phyloP scores from a whole-genome alignment of 768 basidiomycete genomes.

The Tephrocybe sp. region DNA sequence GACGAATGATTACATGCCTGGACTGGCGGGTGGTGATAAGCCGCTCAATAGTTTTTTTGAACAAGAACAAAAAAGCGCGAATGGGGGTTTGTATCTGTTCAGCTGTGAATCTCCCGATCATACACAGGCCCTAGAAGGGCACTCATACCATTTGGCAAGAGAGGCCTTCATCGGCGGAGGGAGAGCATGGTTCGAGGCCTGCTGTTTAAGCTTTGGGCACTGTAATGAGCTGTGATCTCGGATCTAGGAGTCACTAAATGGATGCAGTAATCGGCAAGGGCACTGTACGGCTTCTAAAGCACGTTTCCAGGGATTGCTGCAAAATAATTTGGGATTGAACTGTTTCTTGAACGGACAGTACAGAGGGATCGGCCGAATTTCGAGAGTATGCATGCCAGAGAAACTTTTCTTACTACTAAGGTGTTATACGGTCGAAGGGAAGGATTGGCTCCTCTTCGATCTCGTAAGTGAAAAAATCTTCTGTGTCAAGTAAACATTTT shows the following conservation, averaged over 20 bases:
- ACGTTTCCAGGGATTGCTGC: conserved; percentile 1
- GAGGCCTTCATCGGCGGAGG: background rate
- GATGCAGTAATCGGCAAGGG: background rate
- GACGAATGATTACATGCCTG: background rate
- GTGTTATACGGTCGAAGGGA: background rate
- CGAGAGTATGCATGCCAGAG: background rate
- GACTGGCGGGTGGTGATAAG: conserved; percentile 1
- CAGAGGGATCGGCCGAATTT: background rate
- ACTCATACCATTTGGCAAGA: no score
- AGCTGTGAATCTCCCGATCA: background rate
- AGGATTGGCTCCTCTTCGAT: conserved; percentile 6
- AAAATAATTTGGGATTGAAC: background rate
- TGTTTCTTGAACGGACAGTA: conserved; percentile 1
- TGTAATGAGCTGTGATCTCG: conserved; percentile 7
- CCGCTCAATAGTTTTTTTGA: no score
- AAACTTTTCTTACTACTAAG: conserved; percentile 3
- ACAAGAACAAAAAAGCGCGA: no score
- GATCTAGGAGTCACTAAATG: conserved; percentile 1
- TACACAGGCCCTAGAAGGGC: no score
- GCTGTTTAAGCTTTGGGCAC: conserved; percentile 9
- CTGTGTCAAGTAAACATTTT: conserved; percentile 15
- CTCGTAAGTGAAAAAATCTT: conserved; percentile 9
- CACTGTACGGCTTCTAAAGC: background rate
- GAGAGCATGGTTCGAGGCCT: conserved; percentile 1
- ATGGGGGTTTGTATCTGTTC: background rate